Percentiles rank a stretch among this genome's conserved stretches.
Conservation (phyloP, 139 green algal genomes). For the Coelastrella sp. region DNA sequence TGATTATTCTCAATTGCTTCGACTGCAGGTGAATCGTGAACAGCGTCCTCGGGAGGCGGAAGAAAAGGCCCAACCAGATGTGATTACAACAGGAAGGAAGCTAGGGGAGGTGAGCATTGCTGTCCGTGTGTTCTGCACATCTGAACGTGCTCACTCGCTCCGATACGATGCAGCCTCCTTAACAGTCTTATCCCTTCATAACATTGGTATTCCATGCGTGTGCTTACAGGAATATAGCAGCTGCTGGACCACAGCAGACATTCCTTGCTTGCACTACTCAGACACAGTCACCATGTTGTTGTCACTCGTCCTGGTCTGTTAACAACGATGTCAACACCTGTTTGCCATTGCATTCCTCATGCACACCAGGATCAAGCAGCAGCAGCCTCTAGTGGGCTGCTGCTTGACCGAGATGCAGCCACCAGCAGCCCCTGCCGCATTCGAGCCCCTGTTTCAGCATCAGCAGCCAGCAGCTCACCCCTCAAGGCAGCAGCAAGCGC, state of each 20-base stretch:
- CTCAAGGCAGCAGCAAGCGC: neutral
- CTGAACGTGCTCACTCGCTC: too few relatives aligned
- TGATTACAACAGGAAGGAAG: neutral
- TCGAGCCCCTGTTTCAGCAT: too few relatives aligned
- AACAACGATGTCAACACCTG: neutral
- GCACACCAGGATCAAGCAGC: neutral
- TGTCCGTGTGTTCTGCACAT: neutral
- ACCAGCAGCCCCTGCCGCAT: neutral
- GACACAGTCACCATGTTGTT: too few relatives aligned
- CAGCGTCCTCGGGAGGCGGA: neutral
- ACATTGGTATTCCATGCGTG: too few relatives aligned
- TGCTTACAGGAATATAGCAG: too few relatives aligned
- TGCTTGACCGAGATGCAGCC: neutral
- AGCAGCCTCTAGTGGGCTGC: neutral
- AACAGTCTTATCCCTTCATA: too few relatives aligned
- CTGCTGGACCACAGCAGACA: too few relatives aligned
- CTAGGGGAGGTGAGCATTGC: neutral
- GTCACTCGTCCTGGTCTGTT: too few relatives aligned
- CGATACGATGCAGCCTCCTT: too few relatives aligned
- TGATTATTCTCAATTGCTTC: neutral
- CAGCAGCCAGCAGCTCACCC: neutral
- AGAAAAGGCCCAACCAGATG: neutral
- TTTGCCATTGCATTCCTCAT: neutral
- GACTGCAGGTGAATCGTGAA: neutral
- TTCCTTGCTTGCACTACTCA: too few relatives aligned